Evolutionary conservation across 805 yeast genomes (phyloP).

Genomic region (Candida dajiaensis): DNA sequence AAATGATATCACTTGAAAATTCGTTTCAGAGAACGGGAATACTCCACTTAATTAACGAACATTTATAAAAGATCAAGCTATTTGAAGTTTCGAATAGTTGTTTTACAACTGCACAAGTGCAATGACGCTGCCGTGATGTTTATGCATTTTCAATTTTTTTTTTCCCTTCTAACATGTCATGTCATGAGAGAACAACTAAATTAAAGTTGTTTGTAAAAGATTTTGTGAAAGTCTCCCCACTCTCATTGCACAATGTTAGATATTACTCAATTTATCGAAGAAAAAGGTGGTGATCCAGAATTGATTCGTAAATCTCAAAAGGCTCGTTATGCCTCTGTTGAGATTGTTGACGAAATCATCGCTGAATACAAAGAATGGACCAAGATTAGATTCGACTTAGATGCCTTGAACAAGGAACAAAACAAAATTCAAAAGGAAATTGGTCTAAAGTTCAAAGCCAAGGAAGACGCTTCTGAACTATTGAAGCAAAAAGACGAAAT

Average conservation of each 20-base stretch:
- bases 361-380: slow-evolving; percentile 91
- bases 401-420: slow-evolving; percentile 80
- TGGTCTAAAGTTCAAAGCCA: slow-evolving; percentile 87
- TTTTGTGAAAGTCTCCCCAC: not conserved
- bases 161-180: not conserved
- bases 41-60: too few species aligned
- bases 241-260: slow-evolving; percentile 62
- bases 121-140: not conserved
- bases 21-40: too few species aligned
- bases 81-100: not conserved
- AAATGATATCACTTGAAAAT: too few species aligned
- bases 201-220: too few species aligned
- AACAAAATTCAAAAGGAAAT: slow-evolving; percentile 91
- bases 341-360: slow-evolving; percentile 92
- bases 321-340: slow-evolving; percentile 93
- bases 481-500: slow-evolving; percentile 75
- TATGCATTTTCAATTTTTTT: not conserved
- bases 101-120: not conserved
- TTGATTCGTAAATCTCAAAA: slow-evolving; percentile 79
- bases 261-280: slow-evolving; percentile 85
- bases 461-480: slow-evolving; percentile 88
- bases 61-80: too few species aligned
- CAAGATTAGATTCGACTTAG: slow-evolving; percentile 80
- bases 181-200: not conserved
- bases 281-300: slow-evolving; percentile 96